A percentile compares a stretch with the other conserved stretches of the same genome.
phyloP scores from a whole-genome alignment of 495 filamentous ascomycete species.

The Aspergillus taichungensis region DNA sequence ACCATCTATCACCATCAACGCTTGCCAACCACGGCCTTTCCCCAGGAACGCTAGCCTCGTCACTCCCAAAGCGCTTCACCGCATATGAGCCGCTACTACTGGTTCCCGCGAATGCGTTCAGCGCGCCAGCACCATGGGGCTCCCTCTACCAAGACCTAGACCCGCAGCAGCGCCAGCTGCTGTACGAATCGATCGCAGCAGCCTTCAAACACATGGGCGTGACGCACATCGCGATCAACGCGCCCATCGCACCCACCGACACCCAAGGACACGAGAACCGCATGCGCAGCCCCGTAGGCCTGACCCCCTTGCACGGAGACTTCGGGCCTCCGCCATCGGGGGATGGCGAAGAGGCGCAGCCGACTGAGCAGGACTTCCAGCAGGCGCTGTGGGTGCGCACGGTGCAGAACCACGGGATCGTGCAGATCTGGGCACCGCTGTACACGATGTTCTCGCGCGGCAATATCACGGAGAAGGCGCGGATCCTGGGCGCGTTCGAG shows the following conservation, averaged over 20 bases:
- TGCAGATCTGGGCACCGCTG: constrained; percentile 77
- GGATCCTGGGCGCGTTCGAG: constrained; percentile 45
- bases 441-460: constrained; percentile 91
- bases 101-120: constrained; percentile 53
- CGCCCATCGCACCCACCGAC: constrained; percentile 46
- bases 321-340: constrained; percentile 40
- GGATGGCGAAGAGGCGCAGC: constrained; percentile 14
- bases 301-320: constrained; percentile 55
- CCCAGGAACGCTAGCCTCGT: constrained; percentile 13
- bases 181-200: constrained; percentile 41
- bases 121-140: constrained; percentile 33
- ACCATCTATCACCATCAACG: constrained; percentile 8
- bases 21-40: constrained; percentile 9
- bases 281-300: constrained; percentile 54
- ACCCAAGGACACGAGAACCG: constrained; percentile 44
- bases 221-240: constrained; percentile 67
- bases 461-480: constrained; percentile 80
- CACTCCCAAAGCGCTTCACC: constrained; percentile 56
- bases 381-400: constrained; percentile 64
- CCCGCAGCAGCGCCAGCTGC: constrained; percentile 25
- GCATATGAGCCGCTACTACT: constrained; percentile 63
- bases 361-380: constrained; percentile 40
- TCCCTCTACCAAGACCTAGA: constrained; percentile 25
- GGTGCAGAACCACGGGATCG: constrained; percentile 65
- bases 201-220: constrained; percentile 33